A percentile compares a stretch with the other conserved stretches of the same genome.
phyloP scores from a whole-genome alignment of 371 early-diverging fungal species.

The Syncephalis plumigaleata region DNA sequence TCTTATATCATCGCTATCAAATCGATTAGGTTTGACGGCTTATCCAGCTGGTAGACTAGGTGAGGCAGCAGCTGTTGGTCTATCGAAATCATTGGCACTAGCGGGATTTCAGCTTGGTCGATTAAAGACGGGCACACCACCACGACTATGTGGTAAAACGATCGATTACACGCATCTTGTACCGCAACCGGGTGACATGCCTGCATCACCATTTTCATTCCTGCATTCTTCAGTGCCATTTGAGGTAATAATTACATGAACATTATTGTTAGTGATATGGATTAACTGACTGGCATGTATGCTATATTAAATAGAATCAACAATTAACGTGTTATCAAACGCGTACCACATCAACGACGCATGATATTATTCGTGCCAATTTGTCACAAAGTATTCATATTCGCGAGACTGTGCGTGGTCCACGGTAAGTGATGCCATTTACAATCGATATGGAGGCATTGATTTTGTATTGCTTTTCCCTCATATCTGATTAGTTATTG shows the following conservation, averaged over 20 bases:
- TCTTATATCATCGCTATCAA: not conserved
- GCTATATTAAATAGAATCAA: slow-evolving; percentile 19
- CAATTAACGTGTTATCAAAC: slow-evolving; percentile 69
- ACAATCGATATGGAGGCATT: slow-evolving; percentile 13
- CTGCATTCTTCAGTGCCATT: slow-evolving; percentile 41
- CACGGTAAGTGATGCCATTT: slow-evolving; percentile 19
- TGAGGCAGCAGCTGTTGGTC: slow-evolving; percentile 55
- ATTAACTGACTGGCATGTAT: too few relatives aligned
- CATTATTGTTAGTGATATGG: not conserved
- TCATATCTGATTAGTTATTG: slow-evolving; percentile 28
- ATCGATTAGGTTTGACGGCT: slow-evolving; percentile 28
- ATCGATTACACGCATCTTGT: slow-evolving; percentile 47
- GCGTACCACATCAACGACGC: slow-evolving; percentile 44
- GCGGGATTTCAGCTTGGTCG: slow-evolving; percentile 61
- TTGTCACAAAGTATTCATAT: slow-evolving; percentile 68
- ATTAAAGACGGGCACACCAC: slow-evolving; percentile 76
- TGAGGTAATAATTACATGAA: slow-evolving; percentile 15
- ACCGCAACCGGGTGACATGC: slow-evolving; percentile 53
- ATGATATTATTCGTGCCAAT: slow-evolving; percentile 48
- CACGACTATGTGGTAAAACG: slow-evolving; percentile 53
- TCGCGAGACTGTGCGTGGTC: slow-evolving; percentile 65
- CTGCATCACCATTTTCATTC: slow-evolving; percentile 62
- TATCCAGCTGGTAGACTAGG: slow-evolving; percentile 67
- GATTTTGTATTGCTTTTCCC: not conserved
- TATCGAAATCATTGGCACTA: slow-evolving; percentile 50